phyloP scores from a whole-genome alignment of 148 eudicot species.

The Pouteria glomerata region DNA sequence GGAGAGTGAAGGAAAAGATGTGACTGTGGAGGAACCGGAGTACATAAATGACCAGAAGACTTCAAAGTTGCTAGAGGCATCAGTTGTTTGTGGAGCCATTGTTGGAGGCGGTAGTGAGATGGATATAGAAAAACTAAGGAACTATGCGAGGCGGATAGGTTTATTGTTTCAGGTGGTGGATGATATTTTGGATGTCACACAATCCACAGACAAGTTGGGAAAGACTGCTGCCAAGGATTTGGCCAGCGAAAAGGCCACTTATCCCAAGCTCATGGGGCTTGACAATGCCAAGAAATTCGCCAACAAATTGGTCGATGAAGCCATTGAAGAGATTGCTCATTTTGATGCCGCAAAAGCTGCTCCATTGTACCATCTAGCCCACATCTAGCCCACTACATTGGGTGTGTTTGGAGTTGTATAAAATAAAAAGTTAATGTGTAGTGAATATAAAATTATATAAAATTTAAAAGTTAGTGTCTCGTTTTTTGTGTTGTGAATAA shows the following conservation, averaged over 20 bases:
- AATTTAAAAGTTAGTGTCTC: too few species aligned
- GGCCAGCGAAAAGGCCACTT: slow-evolving; percentile 30
- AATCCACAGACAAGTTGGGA: too few species aligned
- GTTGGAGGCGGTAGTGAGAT: slow-evolving; percentile 19
- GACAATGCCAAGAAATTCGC: slow-evolving; percentile 29
- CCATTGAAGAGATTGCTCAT: slow-evolving; percentile 24
- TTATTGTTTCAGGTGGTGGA: slow-evolving; percentile 31
- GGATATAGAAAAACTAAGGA: too few species aligned
- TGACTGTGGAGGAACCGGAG: slow-evolving; percentile 18
- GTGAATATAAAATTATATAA: too few species aligned
- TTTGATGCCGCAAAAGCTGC: slow-evolving; percentile 29
- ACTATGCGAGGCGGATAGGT: slow-evolving; percentile 28
- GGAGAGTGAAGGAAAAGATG: too few species aligned
- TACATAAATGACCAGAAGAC: slow-evolving; percentile 39
- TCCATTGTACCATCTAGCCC: slow-evolving; percentile 31
- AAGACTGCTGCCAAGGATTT: too few species aligned
- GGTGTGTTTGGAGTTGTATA: too few species aligned
- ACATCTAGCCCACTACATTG: too few species aligned
- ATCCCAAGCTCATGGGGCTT: too few species aligned
- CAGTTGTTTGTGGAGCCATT: slow-evolving; percentile 33
- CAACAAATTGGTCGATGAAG: slow-evolving; percentile 20
- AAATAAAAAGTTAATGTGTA: too few species aligned
- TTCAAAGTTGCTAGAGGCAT: slow-evolving; percentile 32
- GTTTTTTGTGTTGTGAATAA: too few species aligned
- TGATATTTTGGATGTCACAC: too few species aligned